A percentile compares a stretch with the other conserved stretches of the same genome.
These are phyloP conservation scores for Violaceomyces palustris DNA, from an alignment of 1,284 basidiomycete species.

Conservation along the genomic window DNA sequence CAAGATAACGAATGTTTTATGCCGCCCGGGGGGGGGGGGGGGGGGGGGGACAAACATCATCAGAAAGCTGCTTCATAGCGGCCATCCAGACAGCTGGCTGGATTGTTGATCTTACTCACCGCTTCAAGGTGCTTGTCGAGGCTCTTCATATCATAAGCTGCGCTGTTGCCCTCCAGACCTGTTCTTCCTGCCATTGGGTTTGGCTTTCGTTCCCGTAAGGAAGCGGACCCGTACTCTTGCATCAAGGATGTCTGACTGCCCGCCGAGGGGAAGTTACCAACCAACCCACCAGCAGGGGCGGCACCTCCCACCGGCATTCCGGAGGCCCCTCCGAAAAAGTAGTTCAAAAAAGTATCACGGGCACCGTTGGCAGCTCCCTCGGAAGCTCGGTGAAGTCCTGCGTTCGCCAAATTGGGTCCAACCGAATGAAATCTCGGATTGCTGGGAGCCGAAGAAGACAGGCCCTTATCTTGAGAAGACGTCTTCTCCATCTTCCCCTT, in stretches of 20 bases:
- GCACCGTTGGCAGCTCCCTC: conserved; percentile 5
- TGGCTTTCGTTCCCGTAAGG: conserved; percentile 26
- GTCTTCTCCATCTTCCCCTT: no score
- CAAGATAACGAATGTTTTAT: no score
- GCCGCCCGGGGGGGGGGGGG: no score
- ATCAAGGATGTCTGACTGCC: conserved; percentile 2
- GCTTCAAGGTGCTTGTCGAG: conserved; percentile 72
- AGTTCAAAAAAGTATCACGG: conserved; percentile 50
- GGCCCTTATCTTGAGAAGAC: no score
- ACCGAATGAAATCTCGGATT: no score
- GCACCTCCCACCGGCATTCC: conserved; percentile 38
- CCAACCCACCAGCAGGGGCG: conserved; percentile 22
- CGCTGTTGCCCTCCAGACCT: conserved; percentile 68
- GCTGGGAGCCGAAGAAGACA: no score
- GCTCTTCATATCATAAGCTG: conserved; percentile 97
- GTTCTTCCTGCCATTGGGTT: conserved; percentile 59
- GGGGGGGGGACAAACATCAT: neutral
- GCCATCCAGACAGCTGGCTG: neutral
- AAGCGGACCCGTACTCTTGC: no score
- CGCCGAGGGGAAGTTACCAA: conserved; percentile 10
- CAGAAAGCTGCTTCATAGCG: neutral
- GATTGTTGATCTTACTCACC: conserved; percentile 7
- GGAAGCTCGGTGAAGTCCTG: neutral
- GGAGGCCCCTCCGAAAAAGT: conserved; percentile 50
- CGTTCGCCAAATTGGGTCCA: no score